Evolutionary conservation across 768 basidiomycete species (phyloP).

Genomic region (Lentinula lateritia): DNA sequence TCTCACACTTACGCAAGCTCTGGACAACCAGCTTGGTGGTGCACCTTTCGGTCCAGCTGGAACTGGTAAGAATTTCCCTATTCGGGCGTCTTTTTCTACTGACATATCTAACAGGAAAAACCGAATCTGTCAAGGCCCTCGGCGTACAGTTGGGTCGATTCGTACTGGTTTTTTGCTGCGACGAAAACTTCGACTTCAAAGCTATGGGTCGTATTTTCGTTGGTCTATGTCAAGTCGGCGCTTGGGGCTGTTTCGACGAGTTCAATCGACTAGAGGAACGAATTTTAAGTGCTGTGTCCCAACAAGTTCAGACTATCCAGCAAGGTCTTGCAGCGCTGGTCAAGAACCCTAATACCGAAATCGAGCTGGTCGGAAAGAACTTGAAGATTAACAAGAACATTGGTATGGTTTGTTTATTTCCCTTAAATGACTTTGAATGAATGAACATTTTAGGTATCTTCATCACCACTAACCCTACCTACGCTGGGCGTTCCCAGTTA

Average conservation of each 20-base stretch:
- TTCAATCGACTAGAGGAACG: slow-evolving; percentile 98
- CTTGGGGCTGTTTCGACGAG: slow-evolving; percentile 98
- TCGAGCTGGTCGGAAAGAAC: slow-evolving; percentile 93
- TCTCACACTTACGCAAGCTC: slow-evolving; percentile 91
- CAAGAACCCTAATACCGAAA: slow-evolving; percentile 83
- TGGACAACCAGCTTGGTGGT: slow-evolving; percentile 92
- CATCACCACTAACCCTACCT: slow-evolving; percentile 98
- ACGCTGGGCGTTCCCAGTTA: slow-evolving; percentile 91
- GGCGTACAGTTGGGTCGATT: slow-evolving; percentile 97
- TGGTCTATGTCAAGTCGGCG: slow-evolving; percentile 97
- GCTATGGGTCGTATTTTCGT: slow-evolving; percentile 99
- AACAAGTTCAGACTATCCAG: slow-evolving; percentile 98
- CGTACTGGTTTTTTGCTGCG: slow-evolving; percentile 99
- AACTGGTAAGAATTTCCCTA: slow-evolving; percentile 53
- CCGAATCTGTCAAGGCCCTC: slow-evolving; percentile 97
- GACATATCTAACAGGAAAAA: slow-evolving; percentile 63
- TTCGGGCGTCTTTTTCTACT: slow-evolving; percentile 6
- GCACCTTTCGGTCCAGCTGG: slow-evolving; percentile 98
- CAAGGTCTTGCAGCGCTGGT: slow-evolving; percentile 83
- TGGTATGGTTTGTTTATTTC: slow-evolving; percentile 35
- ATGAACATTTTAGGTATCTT: slow-evolving; percentile 66
- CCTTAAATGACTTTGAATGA: slow-evolving; percentile 4
- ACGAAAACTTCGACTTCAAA: slow-evolving; percentile 99
- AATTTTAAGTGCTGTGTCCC: slow-evolving; percentile 95
- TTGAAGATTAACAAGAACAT: slow-evolving; percentile 93